phyloP scores from a whole-genome alignment of 2,329 filamentous ascomycete species.

The Phyllosticta paracitricarpa region DNA sequence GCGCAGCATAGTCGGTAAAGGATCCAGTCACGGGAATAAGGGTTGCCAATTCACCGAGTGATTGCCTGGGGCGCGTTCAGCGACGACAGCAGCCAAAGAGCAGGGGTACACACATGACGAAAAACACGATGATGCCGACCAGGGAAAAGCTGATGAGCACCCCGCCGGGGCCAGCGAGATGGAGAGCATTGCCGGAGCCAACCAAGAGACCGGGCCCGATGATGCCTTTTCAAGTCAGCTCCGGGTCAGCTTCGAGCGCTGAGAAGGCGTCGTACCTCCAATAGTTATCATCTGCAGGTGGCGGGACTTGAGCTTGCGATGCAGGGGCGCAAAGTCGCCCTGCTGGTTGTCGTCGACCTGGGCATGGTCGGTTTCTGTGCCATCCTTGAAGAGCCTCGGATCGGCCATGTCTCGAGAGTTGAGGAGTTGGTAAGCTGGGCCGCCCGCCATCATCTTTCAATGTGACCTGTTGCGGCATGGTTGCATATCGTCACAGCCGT shows the following conservation, averaged over 20 bases:
- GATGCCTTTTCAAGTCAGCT: slow-evolving; percentile 10
- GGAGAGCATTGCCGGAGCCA: slow-evolving; percentile 15
- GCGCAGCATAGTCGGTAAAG: slow-evolving; percentile 14
- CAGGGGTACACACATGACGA: slow-evolving; percentile 13
- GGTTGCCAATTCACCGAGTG: slow-evolving; percentile 15
- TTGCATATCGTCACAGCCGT: neutral
- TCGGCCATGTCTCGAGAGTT: neutral
- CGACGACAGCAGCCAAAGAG: neutral
- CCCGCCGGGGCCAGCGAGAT: slow-evolving; percentile 13
- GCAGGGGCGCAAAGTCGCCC: slow-evolving; percentile 12
- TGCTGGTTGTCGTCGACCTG: neutral
- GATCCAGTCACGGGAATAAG: slow-evolving; percentile 13
- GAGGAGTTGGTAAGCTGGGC: neutral
- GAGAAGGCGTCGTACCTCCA: slow-evolving; percentile 12
- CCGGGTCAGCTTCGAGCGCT: neutral
- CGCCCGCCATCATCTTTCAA: neutral
- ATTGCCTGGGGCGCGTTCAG: slow-evolving; percentile 12
- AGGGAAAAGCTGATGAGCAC: slow-evolving; percentile 15
- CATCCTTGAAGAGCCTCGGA: neutral
- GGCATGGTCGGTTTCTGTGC: neutral
- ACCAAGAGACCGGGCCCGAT: slow-evolving; percentile 15
- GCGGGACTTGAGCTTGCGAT: slow-evolving; percentile 16
- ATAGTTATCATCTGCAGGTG: slow-evolving; percentile 19
- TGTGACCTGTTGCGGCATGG: neutral
- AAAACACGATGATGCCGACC: slow-evolving; percentile 15